phyloP scores from a whole-genome alignment of 2,329 filamentous ascomycete species.

The Helotiales sp. region DNA sequence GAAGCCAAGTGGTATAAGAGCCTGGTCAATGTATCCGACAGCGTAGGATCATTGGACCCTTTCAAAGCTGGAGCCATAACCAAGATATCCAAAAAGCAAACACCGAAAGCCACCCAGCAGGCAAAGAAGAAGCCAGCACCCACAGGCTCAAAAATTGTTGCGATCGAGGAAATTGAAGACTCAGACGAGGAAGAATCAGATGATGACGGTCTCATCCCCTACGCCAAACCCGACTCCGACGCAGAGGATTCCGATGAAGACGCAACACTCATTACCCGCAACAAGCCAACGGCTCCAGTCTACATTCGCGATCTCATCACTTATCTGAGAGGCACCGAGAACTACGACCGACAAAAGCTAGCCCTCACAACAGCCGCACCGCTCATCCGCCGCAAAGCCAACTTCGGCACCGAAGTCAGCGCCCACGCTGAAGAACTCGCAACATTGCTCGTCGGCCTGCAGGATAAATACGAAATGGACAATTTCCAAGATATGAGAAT shows the following conservation, averaged over 20 bases:
- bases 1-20: constrained; percentile 78
- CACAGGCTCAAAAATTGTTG: constrained; percentile 49
- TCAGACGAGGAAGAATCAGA: constrained; percentile 51
- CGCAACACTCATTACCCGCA: constrained; percentile 80
- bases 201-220: constrained; percentile 64
- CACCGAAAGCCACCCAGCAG: constrained; percentile 34
- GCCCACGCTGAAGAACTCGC: constrained; percentile 85
- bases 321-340: constrained; percentile 80
- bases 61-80: constrained; percentile 46
- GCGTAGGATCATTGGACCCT: constrained; percentile 60
- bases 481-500: constrained; percentile 76
- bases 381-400: constrained; percentile 85
- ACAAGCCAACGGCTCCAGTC: constrained; percentile 84
- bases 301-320: constrained; percentile 86
- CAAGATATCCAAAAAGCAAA: constrained; percentile 25
- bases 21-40: constrained; percentile 67
- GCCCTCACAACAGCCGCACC: constrained; percentile 76
- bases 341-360: constrained; percentile 82
- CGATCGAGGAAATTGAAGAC: constrained; percentile 68
- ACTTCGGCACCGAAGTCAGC: constrained; percentile 84
- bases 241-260: constrained; percentile 93
- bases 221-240: constrained; percentile 86
- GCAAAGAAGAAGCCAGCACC: constrained; percentile 40
- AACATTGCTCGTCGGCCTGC: constrained; percentile 74
- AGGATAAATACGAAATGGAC: constrained; percentile 84